Evolutionary conservation across 805 yeast genomes (phyloP), one percentile per base, ranked within the genome.

Genomic region (Ogataea pini): DNA sequence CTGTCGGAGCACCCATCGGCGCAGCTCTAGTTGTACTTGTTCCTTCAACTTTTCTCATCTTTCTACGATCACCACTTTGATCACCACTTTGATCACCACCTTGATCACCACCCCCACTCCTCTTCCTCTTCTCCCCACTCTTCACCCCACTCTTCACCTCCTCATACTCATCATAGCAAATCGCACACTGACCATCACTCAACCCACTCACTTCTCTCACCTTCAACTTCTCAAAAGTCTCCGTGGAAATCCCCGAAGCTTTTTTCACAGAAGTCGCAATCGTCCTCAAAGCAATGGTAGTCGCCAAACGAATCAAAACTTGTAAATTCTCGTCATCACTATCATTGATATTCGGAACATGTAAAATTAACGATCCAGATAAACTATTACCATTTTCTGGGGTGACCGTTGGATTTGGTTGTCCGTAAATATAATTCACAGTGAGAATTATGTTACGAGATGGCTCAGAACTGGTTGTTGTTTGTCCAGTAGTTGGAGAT

Each of bases 201-300:
- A 77, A 50, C 0, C 71, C 70, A 1, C 53, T 48, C 1, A 65
- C 50, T 13, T 62, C 58, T 33, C 68, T 60, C 1, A 70, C 59
- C 5, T 80, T 78, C 47, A 84, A 72, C 5, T 71, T 67, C 27
- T 77, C 77, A 65, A 85, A 84, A 27, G 70, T 71, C 20, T 77
- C 77, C 18, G 72, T 63, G 0, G 84, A 69, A 3, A 83, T 71
- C 8, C 89, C 88, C 31, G 75, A 71, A 16, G 74, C 70, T 47
- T 72, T 73, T 48, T 75, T 71, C 25, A 76, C 68, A 33, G 77
- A 72, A 17, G 77, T 74, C 3, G 79, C 72, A 31, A 85, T 78
- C 13, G 88, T 80, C 33, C 84, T 70, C 62, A 83, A 73, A 1
- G 90, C 90, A 64, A 85, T 75, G 20, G 82, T 80, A 0, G 91